Evolutionary conservation across 169 alveolate species (phyloP), one percentile per base, ranked within the genome.

Genomic region (Eimeria maxima): DNA sequence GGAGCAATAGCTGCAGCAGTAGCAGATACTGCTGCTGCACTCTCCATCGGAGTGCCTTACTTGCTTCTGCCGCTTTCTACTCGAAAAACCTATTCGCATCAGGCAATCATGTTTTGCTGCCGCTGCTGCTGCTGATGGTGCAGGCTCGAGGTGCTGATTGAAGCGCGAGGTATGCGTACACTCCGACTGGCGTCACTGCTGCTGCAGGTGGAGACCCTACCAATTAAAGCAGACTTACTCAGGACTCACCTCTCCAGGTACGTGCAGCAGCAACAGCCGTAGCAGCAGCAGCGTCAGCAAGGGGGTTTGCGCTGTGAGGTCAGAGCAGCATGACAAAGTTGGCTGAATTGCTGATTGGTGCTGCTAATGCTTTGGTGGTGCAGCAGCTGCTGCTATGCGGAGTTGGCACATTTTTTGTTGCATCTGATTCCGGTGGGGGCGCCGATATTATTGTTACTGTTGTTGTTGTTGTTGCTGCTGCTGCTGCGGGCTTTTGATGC

Each of bases 121-220:
- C 27, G 73, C 78, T 84, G 92, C 78, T 55, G 92, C 92, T 53
- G 73, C 57, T 84, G 92, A 74, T 65, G 57, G 84, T 87, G 94
- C 94, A 63, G 94, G 50, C 94, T 87, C 33, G 91, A 83, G 33
- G 91, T 83, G 91, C 55, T 83, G 76, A 83, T 83, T 13, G 91
- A 83, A 57, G 91, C 91, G 16, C 91, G 91, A 3, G 91, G 76
- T 22, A 83, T 83, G 91, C 91, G 42, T 53, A n/a, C 71, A 55
- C 67, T 55, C 27, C 71, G 95, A 24, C 71, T 89, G 84, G 95
- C 95, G 8, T n/a, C 87, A 20, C 53, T 89, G 73, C 67, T 96
- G 71, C 65, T 96, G 76, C 95, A 95, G 76, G 95, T 96, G 14
- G 97, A 96, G 86, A 96, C 96, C 1, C 95, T 96, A 4, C 97